phyloP scores from a whole-genome alignment of 106 monocot genomes.

The Allium cepa region DNA sequence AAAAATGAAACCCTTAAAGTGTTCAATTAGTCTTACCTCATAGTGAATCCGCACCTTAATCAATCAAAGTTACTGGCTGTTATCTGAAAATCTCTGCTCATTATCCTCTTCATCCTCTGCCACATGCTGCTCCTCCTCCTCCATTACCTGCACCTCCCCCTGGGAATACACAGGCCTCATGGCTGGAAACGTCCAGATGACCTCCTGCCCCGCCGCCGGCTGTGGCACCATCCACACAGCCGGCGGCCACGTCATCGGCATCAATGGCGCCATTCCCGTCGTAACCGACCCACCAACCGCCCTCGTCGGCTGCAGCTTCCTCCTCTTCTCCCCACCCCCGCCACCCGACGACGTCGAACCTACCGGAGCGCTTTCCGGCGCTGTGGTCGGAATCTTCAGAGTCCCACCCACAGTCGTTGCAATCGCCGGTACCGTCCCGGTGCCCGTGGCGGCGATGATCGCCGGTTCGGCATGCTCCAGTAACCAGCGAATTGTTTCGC shows the following conservation, averaged over 20 bases:
- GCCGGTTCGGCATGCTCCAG: slow-evolving; percentile 30
- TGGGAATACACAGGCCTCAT: slow-evolving; percentile 6
- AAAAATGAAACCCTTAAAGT: too few species aligned
- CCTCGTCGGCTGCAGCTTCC: slow-evolving; percentile 21
- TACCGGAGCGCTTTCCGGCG: slow-evolving; percentile 2
- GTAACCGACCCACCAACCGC: slow-evolving; percentile 8
- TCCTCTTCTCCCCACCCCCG: slow-evolving; percentile 7
- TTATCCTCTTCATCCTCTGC: background rate
- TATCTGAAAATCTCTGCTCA: background rate
- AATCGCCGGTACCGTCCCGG: slow-evolving; percentile 26
- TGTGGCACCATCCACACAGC: slow-evolving; percentile 25
- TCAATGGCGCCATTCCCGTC: slow-evolving; percentile 15
- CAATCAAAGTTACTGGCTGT: too few species aligned
- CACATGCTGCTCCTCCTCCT: background rate
- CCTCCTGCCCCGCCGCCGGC: slow-evolving; percentile 6
- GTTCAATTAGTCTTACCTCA: too few species aligned
- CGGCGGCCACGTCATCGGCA: slow-evolving; percentile 25
- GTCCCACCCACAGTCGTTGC: slow-evolving; percentile 27
- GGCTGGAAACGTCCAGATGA: slow-evolving; percentile 27
- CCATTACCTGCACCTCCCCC: background rate
- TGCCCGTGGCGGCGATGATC: slow-evolving; percentile 30
- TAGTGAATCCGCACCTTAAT: too few species aligned
- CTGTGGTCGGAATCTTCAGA: slow-evolving; percentile 21
- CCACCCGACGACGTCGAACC: background rate
- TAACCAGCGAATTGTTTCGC: slow-evolving; percentile 30